Evolutionary conservation across 2,329 filamentous ascomycete genomes (phyloP).

Genomic region (Acephala macrosclerotiorum): DNA sequence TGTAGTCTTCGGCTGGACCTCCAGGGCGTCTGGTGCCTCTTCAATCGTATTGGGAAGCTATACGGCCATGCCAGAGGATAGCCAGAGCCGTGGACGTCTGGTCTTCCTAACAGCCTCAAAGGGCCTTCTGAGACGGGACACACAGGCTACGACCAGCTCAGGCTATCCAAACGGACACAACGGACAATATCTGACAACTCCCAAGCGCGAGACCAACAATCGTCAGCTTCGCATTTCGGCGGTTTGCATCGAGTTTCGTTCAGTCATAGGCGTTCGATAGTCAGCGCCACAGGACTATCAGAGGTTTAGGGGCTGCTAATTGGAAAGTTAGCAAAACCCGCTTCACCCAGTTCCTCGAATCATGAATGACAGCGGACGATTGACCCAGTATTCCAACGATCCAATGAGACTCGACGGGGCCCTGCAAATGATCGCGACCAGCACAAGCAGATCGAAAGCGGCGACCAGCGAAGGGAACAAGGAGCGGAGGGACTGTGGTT

Average conservation of each 20-base stretch:
- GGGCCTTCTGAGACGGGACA: constrained; percentile 9
- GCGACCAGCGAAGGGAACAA: neutral
- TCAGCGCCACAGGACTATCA: constrained; percentile 30
- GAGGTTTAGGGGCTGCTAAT: constrained; percentile 13
- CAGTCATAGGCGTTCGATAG: constrained; percentile 35
- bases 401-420: neutral
- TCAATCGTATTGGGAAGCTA: constrained; percentile 8
- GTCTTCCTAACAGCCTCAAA: constrained; percentile 25
- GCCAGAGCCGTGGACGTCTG: constrained; percentile 16
- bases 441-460: constrained; percentile 6
- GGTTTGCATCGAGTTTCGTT: constrained; percentile 15
- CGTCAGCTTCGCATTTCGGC: constrained; percentile 27
- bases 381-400: constrained; percentile 7
- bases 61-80: constrained; percentile 15
- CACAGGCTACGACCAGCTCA: constrained; percentile 5
- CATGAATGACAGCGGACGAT: neutral
- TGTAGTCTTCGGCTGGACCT: neutral
- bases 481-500: neutral
- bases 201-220: constrained; percentile 20
- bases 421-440: constrained; percentile 12
- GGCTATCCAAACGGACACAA: constrained; percentile 7
- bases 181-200: constrained; percentile 26
- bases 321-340: constrained; percentile 25
- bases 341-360: neutral
- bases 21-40: no score